phyloP scores from a whole-genome alignment of 2,329 filamentous ascomycete genomes.

The Polychaeton citri region DNA sequence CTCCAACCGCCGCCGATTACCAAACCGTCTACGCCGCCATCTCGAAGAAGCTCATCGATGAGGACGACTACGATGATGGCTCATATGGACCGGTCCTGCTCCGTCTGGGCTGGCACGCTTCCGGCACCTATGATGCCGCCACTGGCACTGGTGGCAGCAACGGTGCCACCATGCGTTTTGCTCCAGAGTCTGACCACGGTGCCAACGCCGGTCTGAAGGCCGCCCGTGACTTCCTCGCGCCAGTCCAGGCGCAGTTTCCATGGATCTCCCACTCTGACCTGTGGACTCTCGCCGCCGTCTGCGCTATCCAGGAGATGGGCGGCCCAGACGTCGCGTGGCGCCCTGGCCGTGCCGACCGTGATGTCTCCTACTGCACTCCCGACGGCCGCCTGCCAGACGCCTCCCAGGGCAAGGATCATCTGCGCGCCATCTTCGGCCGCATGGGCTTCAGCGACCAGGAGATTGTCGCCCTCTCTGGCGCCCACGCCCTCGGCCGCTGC shows the following conservation, averaged over 20 bases:
- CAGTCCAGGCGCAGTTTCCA: conserved; percentile 77
- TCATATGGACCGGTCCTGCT: conserved; percentile 88
- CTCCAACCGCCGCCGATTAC: conserved; percentile 74
- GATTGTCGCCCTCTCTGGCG: conserved; percentile 80
- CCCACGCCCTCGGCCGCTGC: conserved; percentile 78
- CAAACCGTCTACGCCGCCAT: conserved; percentile 90
- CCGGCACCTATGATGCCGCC: conserved; percentile 79
- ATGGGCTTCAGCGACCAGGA: conserved; percentile 98
- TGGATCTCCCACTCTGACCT: conserved; percentile 97
- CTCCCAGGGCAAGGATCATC: conserved; percentile 62
- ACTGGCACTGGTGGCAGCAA: conserved; percentile 88
- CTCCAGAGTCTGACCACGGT: conserved; percentile 76
- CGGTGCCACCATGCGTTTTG: conserved; percentile 92
- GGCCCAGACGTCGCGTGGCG: conserved; percentile 79
- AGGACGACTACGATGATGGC: conserved; percentile 92
- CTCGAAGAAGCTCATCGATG: conserved; percentile 65
- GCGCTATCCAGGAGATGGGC: conserved; percentile 88
- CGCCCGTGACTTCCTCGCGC: conserved; percentile 86
- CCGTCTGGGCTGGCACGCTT: conserved; percentile 86
- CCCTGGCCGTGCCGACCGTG: conserved; percentile 69
- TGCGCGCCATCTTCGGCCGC: conserved; percentile 83
- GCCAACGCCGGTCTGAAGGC: conserved; percentile 82
- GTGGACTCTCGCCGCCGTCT: conserved; percentile 81
- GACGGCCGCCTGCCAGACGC: conserved; percentile 84
- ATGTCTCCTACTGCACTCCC: conserved; percentile 75